These are phyloP conservation scores for Neurospora discreta DNA, from an alignment of 495 filamentous ascomycete genomes.

Conservation along the genomic window DNA sequence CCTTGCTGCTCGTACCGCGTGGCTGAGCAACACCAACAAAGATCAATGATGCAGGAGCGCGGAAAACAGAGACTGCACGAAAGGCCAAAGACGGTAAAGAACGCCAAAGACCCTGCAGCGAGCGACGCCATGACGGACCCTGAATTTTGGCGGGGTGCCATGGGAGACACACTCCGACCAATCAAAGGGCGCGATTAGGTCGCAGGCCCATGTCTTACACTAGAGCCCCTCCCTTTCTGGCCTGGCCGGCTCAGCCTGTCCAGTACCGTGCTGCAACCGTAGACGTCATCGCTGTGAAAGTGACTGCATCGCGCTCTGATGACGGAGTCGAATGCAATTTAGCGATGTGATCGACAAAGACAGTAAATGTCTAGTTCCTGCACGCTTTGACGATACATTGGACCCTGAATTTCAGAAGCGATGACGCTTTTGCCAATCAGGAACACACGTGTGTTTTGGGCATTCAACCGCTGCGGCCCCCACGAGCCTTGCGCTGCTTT, in stretches of 20 bases:
- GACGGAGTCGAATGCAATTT: too few relatives aligned
- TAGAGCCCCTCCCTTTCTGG: neutral
- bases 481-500: constrained; percentile 40
- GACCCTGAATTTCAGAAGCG: neutral
- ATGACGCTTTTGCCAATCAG: neutral
- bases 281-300: constrained; percentile 16
- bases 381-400: neutral
- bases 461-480: constrained; percentile 16
- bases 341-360: too few relatives aligned
- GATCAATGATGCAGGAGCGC: neutral
- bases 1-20: neutral
- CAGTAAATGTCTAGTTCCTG: too few relatives aligned
- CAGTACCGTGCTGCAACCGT: constrained; percentile 1
- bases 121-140: constrained; percentile 9
- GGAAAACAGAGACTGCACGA: neutral
- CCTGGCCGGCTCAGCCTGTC: neutral
- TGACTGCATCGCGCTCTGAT: neutral
- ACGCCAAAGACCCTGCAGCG: constrained; percentile 7
- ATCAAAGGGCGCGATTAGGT: constrained; percentile 2
- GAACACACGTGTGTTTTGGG: neutral
- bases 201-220: constrained; percentile 4
- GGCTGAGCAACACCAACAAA: neutral
- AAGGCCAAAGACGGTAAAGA: neutral
- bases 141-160: constrained; percentile 5
- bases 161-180: constrained; percentile 1